These are phyloP conservation scores for Euphorbia pulcherrima DNA, from an alignment of 345 rosid genomes.

Conservation along the genomic window DNA sequence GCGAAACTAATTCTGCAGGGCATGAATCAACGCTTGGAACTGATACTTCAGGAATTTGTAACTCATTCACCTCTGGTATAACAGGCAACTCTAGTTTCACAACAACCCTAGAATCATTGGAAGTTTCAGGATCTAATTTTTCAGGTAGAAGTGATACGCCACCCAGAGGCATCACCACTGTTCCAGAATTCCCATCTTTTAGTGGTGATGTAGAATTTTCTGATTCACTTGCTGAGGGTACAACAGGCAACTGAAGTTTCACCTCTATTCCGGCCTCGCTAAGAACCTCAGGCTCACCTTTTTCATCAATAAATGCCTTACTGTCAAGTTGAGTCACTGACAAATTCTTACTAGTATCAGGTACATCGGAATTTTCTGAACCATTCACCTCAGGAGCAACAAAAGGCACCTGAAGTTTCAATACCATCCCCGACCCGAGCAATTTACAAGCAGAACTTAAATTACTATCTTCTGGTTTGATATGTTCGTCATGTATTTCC, in stretches of 20 bases:
- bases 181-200: constrained; percentile 4
- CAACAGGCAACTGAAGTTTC: constrained; percentile 18
- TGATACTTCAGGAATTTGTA: constrained; percentile 23
- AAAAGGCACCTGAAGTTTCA: constrained; percentile 22
- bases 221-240: constrained; percentile 10
- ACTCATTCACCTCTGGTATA: constrained; percentile 21
- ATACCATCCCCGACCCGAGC: constrained; percentile 22
- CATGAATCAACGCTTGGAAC: constrained; percentile 17
- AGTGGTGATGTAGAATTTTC: constrained; percentile 1
- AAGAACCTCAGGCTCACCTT: constrained; percentile 2
- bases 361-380: neutral
- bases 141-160: constrained; percentile 7
- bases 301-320: neutral
- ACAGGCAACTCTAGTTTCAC: constrained; percentile 17
- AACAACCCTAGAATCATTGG: constrained; percentile 14
- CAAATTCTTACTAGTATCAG: neutral
- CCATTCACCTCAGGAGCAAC: constrained; percentile 13
- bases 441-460: constrained; percentile 22
- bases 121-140: constrained; percentile 1
- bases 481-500: constrained; percentile 20
- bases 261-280: constrained; percentile 5
- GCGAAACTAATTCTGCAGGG: constrained; percentile 12
- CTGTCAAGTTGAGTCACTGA: constrained; percentile 1
- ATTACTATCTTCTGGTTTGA: constrained; percentile 16
- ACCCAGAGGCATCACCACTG: constrained; percentile 5